A percentile compares a stretch with the other conserved stretches of the same genome.
Conservation (phyloP, 257 asterid species). For the Solanum boliviense region DNA sequence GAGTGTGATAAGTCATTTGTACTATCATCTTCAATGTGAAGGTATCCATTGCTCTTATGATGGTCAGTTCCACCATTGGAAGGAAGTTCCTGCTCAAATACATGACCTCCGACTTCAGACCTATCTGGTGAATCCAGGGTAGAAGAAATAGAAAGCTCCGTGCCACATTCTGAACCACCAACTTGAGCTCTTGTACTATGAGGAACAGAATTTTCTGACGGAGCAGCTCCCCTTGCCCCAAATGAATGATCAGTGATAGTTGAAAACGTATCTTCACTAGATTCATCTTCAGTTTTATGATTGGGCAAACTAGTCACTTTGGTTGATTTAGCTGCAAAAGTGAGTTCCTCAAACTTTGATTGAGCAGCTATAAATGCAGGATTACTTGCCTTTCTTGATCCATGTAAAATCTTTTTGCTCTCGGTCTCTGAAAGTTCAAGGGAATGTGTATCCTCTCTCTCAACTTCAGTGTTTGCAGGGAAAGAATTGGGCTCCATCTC, state of each 20-base stretch:
- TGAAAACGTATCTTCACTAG: constrained; percentile 24
- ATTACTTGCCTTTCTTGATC: constrained; percentile 55
- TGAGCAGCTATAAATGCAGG: constrained; percentile 87
- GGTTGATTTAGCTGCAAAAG: constrained; percentile 30
- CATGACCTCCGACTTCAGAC: constrained; percentile 38
- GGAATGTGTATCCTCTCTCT: constrained; percentile 14
- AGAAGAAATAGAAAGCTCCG: constrained; percentile 74
- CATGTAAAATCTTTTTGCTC: constrained; percentile 21
- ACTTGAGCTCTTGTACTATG: constrained; percentile 28
- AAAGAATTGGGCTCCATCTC: constrained; percentile 20
- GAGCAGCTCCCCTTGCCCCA: constrained; percentile 26
- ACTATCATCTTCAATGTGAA: constrained; percentile 25
- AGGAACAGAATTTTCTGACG: constrained; percentile 26
- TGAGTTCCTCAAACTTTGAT: constrained; percentile 75
- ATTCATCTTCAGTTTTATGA: constrained; percentile 32
- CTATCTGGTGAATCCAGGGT: constrained; percentile 82
- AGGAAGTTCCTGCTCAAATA: constrained; percentile 27
- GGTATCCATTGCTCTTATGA: constrained; percentile 16
- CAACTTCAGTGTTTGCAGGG: constrained; percentile 19
- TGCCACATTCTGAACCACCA: constrained; percentile 79
- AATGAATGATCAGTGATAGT: constrained; percentile 24
- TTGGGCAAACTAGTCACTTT: constrained; percentile 22
- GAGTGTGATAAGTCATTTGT: constrained; percentile 19
- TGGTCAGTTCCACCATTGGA: constrained; percentile 17
- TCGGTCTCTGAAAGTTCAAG: constrained; percentile 32